Evolutionary conservation across 2,329 filamentous ascomycete genomes (phyloP).

Genomic region (Polytolypa hystricis): DNA sequence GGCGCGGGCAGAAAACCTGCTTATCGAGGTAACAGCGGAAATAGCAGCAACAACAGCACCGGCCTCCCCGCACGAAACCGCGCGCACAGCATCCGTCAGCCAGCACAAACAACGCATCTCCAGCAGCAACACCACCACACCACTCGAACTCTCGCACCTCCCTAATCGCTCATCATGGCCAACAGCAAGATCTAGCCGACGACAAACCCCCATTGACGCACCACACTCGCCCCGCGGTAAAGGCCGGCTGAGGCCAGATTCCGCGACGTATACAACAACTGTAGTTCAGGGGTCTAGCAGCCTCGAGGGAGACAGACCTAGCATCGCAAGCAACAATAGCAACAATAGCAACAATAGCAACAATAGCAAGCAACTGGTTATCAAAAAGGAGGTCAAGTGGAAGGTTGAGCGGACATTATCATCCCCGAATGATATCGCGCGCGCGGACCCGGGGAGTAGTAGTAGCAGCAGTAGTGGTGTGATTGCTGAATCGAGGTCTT

Average conservation of each 20-base stretch:
- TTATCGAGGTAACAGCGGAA: not conserved
- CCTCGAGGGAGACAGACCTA: too few species aligned
- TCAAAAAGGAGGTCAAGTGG: conserved; percentile 2
- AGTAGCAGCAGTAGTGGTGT: too few species aligned
- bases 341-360: too few species aligned
- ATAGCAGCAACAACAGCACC: not conserved
- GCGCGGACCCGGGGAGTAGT: too few species aligned
- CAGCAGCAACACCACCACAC: not conserved
- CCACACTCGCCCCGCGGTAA: too few species aligned
- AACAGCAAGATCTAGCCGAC: not conserved
- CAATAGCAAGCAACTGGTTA: not conserved
- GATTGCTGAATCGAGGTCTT: too few species aligned
- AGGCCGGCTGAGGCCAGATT: not conserved
- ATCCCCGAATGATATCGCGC: too few species aligned
- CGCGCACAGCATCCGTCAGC: too few species aligned
- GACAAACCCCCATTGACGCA: too few species aligned
- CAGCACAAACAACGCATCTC: too few species aligned
- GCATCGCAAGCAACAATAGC: too few species aligned
- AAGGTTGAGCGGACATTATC: conserved; percentile 3
- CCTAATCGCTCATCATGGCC: not conserved
- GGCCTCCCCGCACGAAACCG: not conserved
- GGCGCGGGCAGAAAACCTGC: conserved; percentile 10
- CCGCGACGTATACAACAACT: not conserved
- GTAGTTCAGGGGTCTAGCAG: too few species aligned
- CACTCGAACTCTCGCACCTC: not conserved